Evolutionary conservation across 495 filamentous ascomycete species (phyloP).

Genomic region (Cercophora samala): DNA sequence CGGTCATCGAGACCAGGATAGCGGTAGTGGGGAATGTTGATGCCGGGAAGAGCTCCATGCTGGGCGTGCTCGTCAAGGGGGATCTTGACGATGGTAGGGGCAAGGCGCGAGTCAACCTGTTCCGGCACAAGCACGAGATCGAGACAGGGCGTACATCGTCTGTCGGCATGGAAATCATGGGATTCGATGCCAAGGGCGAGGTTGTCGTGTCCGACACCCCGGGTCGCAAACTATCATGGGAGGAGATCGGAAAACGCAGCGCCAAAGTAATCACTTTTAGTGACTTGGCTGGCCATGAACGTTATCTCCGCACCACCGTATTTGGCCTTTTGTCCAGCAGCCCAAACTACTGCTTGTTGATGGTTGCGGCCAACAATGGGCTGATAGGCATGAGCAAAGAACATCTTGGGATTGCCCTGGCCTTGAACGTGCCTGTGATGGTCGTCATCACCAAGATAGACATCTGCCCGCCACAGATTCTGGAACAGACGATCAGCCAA

Average conservation of each 20-base stretch:
- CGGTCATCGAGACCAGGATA: constrained; percentile 92
- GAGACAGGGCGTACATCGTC: constrained; percentile 94
- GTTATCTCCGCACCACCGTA: constrained; percentile 92
- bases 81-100: constrained; percentile 92
- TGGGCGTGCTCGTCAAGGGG: constrained; percentile 94
- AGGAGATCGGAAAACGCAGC: constrained; percentile 93
- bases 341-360: constrained; percentile 95
- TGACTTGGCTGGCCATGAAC: constrained; percentile 92
- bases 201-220: constrained; percentile 76
- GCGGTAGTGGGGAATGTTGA: constrained; percentile 98
- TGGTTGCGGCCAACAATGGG: constrained; percentile 98
- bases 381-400: constrained; percentile 98
- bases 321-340: constrained; percentile 93
- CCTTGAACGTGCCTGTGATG: constrained; percentile 95
- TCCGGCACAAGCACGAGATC: constrained; percentile 96
- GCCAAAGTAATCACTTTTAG: constrained; percentile 97
- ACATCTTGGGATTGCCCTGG: constrained; percentile 91
- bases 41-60: constrained; percentile 94
- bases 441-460: constrained; percentile 98
- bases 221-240: constrained; percentile 81
- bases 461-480: constrained; percentile 93
- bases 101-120: constrained; percentile 92
- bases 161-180: constrained; percentile 98
- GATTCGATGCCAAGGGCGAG: constrained; percentile 86
- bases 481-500: constrained; percentile 91